phyloP scores from a whole-genome alignment of 371 early-diverging fungal genomes.

The Conidiobolus incongruus region DNA sequence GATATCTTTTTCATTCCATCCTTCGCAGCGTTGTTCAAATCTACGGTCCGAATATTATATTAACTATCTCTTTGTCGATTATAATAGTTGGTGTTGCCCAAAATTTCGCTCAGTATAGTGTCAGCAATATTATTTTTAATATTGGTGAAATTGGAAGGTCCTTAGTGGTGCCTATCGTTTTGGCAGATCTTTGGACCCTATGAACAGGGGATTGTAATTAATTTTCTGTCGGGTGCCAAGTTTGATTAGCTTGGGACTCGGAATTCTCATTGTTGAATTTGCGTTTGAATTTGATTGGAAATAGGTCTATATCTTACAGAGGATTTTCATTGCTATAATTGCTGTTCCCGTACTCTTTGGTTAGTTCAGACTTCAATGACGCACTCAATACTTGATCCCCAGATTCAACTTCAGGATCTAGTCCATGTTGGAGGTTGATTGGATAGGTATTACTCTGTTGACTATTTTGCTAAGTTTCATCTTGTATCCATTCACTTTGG shows the following conservation, averaged over 20 bases:
- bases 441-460: not conserved
- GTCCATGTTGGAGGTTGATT: too few relatives aligned
- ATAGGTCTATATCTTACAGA: not conserved
- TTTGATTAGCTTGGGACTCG: not conserved
- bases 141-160: not conserved
- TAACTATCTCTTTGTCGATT: not conserved
- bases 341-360: not conserved
- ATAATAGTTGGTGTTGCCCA: not conserved
- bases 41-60: not conserved
- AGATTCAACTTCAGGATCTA: too few relatives aligned
- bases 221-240: not conserved
- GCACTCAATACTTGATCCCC: too few relatives aligned
- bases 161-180: not conserved
- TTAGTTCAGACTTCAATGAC: too few relatives aligned
- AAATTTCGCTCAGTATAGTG: not conserved
- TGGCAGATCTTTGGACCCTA: not conserved
- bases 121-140: not conserved
- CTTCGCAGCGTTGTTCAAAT: not conserved
- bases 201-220: not conserved
- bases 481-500: not conserved
- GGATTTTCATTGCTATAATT: not conserved
- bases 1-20: not conserved
- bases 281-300: not conserved
- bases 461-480: not conserved
- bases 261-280: not conserved